Conservation (phyloP, 495 filamentous ascomycete genomes). For the Trichodelitschia bisporula region DNA sequence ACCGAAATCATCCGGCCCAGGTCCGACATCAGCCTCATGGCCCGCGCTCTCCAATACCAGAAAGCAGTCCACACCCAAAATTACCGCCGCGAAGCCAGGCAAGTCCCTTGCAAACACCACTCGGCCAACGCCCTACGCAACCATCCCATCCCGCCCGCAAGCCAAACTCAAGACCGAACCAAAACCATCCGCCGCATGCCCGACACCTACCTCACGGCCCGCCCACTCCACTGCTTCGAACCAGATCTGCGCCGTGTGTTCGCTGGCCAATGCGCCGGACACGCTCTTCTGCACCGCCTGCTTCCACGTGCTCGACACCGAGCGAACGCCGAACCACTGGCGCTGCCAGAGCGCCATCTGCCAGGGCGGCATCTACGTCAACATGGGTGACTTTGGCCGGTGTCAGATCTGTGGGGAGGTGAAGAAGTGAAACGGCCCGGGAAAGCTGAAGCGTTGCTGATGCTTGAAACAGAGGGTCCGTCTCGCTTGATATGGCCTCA, state of each 20-base stretch:
- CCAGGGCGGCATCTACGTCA: slow-evolving; percentile 28
- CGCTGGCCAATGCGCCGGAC: slow-evolving; percentile 25
- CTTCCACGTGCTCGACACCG: slow-evolving; percentile 33
- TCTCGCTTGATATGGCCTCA: too few species aligned
- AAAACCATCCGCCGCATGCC: not conserved
- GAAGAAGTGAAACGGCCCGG: slow-evolving; percentile 10
- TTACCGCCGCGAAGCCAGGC: too few species aligned
- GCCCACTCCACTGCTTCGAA: slow-evolving; percentile 1
- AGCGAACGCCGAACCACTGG: slow-evolving; percentile 28
- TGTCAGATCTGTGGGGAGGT: slow-evolving; percentile 39
- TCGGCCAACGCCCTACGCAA: not conserved
- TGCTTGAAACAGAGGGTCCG: too few species aligned
- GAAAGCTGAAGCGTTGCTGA: too few species aligned
- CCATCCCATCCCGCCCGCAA: not conserved
- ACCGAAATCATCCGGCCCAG: too few species aligned
- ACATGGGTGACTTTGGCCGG: slow-evolving; percentile 34
- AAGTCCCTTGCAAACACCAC: not conserved
- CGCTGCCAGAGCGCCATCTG: slow-evolving; percentile 29
- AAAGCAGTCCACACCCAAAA: too few species aligned
- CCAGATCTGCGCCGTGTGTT: slow-evolving; percentile 31
- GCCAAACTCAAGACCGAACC: not conserved
- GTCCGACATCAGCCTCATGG: too few species aligned
- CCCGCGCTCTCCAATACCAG: too few species aligned
- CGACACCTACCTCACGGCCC: not conserved
- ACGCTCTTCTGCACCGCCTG: slow-evolving; percentile 36